These are phyloP conservation scores for Ascobolus immersus DNA, from an alignment of 495 filamentous ascomycete genomes.

Conservation along the genomic window DNA sequence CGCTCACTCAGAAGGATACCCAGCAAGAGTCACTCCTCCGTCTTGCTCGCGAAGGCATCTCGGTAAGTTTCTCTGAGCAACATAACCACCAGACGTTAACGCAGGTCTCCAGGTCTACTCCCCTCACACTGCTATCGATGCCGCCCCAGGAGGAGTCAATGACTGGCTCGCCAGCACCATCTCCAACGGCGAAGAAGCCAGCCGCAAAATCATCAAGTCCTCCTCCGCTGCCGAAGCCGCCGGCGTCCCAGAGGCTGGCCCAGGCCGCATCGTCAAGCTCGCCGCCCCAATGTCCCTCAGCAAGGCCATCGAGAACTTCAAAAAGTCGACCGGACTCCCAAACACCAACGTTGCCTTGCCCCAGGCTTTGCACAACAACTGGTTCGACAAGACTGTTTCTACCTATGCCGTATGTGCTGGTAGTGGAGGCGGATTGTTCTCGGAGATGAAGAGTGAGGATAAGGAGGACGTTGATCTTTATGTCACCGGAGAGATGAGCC, in stretches of 20 bases:
- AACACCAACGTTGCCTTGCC: slow-evolving; percentile 26
- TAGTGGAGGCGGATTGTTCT: slow-evolving; percentile 48
- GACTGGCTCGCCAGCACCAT: slow-evolving; percentile 89
- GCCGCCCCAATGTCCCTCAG: slow-evolving; percentile 36
- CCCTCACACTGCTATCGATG: slow-evolving; percentile 84
- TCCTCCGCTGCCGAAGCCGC: slow-evolving; percentile 17
- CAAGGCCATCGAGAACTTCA: too few relatives aligned
- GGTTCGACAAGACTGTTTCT: too few relatives aligned
- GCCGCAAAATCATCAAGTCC: slow-evolving; percentile 13
- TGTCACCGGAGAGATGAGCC: slow-evolving; percentile 78
- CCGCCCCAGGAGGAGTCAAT: slow-evolving; percentile 59
- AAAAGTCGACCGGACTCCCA: too few relatives aligned
- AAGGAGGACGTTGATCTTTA: slow-evolving; percentile 44
- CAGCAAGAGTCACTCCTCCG: slow-evolving; percentile 68
- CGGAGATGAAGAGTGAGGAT: slow-evolving; percentile 29
- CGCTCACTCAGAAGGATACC: slow-evolving; percentile 53
- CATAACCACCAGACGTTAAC: neutral
- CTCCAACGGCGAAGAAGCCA: slow-evolving; percentile 25
- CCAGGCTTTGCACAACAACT: slow-evolving; percentile 30
- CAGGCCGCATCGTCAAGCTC: slow-evolving; percentile 42
- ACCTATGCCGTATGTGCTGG: slow-evolving; percentile 88
- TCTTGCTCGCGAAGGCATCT: slow-evolving; percentile 58
- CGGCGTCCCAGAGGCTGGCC: slow-evolving; percentile 43
- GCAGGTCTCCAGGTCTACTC: slow-evolving; percentile 35
- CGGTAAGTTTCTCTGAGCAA: too few relatives aligned